These are phyloP conservation scores for Peterozyma toletana DNA, from an alignment of 805 yeast genomes.

Conservation along the genomic window DNA sequence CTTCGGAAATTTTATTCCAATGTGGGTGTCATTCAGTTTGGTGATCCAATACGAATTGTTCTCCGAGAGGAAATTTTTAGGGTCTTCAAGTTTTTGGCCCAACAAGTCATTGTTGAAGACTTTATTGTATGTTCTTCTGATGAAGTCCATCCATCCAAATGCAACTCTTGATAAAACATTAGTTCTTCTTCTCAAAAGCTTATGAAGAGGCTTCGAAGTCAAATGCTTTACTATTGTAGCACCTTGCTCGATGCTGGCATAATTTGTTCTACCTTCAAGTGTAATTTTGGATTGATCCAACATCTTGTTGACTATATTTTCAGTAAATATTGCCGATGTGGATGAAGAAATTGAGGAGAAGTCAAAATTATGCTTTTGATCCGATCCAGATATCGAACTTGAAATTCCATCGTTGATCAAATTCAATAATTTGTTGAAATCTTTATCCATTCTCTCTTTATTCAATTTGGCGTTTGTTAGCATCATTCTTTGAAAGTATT, in stretches of 20 bases:
- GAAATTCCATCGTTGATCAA: conserved; percentile 3
- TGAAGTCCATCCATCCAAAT: conserved; percentile 7
- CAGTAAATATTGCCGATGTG: conserved; percentile 1
- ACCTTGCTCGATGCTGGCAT: conserved; percentile 6
- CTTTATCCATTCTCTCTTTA: conserved; percentile 5
- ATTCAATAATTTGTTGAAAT: conserved; percentile 1
- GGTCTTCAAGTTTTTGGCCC: background rate
- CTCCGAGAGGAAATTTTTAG: conserved; percentile 1
- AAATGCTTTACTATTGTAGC: background rate
- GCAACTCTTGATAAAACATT: background rate
- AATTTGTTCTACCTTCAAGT: conserved; percentile 4
- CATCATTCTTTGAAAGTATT: conserved; percentile 6
- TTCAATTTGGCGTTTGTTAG: conserved; percentile 4
- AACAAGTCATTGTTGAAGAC: background rate
- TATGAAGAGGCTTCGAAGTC: conserved; percentile 1
- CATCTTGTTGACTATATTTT: conserved; percentile 3
- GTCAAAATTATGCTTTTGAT: too few species aligned
- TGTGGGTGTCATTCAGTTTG: conserved; percentile 2
- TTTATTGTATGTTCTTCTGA: conserved; percentile 1
- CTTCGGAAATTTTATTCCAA: conserved; percentile 4
- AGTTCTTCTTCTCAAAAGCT: conserved; percentile 2
- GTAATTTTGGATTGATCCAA: conserved; percentile 1
- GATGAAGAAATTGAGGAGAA: background rate
- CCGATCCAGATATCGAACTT: background rate
- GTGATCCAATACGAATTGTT: conserved; percentile 4